Conservation (phyloP, 306 rosid species). For the Potentilla sterilis region DNA sequence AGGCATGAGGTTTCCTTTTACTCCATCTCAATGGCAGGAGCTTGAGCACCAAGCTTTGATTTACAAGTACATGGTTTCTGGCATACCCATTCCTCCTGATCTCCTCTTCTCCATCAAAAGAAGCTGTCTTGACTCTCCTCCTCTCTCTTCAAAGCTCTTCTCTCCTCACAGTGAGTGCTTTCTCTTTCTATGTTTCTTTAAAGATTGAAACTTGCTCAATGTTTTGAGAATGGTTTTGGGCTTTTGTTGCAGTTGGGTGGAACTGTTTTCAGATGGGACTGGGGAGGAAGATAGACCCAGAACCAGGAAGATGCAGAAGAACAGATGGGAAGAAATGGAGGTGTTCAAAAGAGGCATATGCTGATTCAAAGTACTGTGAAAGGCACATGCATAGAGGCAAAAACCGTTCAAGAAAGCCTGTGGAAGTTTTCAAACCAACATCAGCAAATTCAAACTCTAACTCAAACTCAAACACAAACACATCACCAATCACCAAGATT, state of each 20-base stretch:
- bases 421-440: conserved; percentile 74
- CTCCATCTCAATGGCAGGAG: conserved; percentile 96
- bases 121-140: conserved; percentile 55
- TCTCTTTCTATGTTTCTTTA: not conserved
- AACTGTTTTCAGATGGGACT: conserved; percentile 83
- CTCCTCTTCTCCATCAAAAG: conserved; percentile 74
- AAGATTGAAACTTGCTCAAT: not conserved
- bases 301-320: conserved; percentile 97
- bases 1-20: conserved; percentile 74
- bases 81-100: conserved; percentile 85
- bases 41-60: conserved; percentile 97
- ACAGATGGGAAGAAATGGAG: conserved; percentile 99
- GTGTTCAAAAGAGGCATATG: conserved; percentile 91
- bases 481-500: conserved; percentile 46
- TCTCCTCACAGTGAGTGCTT: conserved; percentile 58
- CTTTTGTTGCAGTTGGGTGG: conserved; percentile 79
- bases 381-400: conserved; percentile 99
- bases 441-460: not conserved
- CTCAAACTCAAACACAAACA: conserved; percentile 22
- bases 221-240: not conserved
- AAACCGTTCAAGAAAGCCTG: conserved; percentile 99
- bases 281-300: conserved; percentile 95
- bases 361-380: conserved; percentile 95
- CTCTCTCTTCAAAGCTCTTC: conserved; percentile 52
- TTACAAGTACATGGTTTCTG: conserved; percentile 95